Base-by-base conservation (phyloP, 1,139 yeast species). In the Meyerozyma smithsonii region DNA sequence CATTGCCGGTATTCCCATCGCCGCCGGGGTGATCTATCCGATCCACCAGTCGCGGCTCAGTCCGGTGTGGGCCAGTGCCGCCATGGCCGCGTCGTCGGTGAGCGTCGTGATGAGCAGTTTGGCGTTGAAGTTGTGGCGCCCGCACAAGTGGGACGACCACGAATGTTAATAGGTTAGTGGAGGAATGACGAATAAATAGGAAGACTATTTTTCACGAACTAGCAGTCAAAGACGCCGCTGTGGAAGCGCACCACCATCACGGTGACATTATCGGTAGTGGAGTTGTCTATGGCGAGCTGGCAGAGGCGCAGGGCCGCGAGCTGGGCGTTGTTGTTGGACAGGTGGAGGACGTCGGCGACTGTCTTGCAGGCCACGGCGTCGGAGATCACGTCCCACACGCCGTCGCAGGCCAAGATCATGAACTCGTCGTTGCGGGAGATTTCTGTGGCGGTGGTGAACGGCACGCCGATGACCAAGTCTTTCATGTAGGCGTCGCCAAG, bases 401-500 rank as follows among this genome's bases (percentile, higher is more conserved):
- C 97, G 60, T 90, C 97, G 59, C 97, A 89, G 1, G 96, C 97
- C 43, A 90, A 64, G 39, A 90, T 89, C 55, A 90, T 59, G 56
- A 86, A 88, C 50, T 84, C 80, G 55, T 87, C 95, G 4, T 68
- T 66, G 15, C 64, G 51, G 44, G 72, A 64, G 20, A 94, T 71
- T 53, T 81, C 87, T 0, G 96, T 89, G 37, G 89, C 80, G 0
- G 98, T 88, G 0, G 98, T 92, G 54, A 84, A 92, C 0, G 98
- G 99, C 41, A 81, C 79, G 0, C 97, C 96, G 28, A 89, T 79
- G 16, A 92, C 97, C 45, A 87, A 69, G 41, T 82, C 86, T 59
- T 94, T 95, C 81, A 92, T 84, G 61, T 88, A 90, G 15, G 84
- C 74, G 60, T 92, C 98, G n/a, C 98, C 99, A 33, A 92, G 70